Percentiles rank a stretch among this genome's conserved stretches.
Conservation (phyloP, 2,329 filamentous ascomycete genomes). For the Aspergillus pseudoterreus region DNA sequence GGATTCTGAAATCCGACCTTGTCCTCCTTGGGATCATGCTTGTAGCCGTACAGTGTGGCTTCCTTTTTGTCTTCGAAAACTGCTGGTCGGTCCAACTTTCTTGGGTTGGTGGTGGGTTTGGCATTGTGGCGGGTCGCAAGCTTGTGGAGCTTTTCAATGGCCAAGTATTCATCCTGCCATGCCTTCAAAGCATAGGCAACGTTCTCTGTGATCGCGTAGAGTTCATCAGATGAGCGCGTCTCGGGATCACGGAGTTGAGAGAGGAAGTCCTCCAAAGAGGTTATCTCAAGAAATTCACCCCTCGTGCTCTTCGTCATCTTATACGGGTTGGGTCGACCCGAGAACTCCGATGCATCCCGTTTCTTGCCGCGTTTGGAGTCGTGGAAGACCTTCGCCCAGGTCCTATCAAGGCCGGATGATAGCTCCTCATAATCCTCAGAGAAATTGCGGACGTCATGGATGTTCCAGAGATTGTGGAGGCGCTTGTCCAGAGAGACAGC, state of each 20-base stretch:
- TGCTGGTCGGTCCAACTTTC: slow-evolving; percentile 48
- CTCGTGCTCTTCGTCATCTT: slow-evolving; percentile 23
- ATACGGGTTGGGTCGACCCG: slow-evolving; percentile 32
- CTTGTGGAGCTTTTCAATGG: slow-evolving; percentile 49
- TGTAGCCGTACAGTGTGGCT: slow-evolving; percentile 58
- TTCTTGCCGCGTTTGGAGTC: slow-evolving; percentile 28
- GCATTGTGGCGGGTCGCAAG: slow-evolving; percentile 45
- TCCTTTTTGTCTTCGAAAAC: slow-evolving; percentile 60
- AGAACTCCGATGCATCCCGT: slow-evolving; percentile 22
- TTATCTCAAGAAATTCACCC: slow-evolving; percentile 38
- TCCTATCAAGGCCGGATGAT: slow-evolving; percentile 23
- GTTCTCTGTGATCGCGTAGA: slow-evolving; percentile 55
- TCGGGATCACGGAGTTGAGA: slow-evolving; percentile 35
- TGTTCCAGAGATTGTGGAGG: slow-evolving; percentile 33
- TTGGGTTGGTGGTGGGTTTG: slow-evolving; percentile 48
- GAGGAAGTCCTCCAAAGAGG: slow-evolving; percentile 33
- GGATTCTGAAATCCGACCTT: slow-evolving; percentile 53
- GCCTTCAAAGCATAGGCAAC: slow-evolving; percentile 49
- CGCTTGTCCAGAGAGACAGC: slow-evolving; percentile 27
- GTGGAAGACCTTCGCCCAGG: slow-evolving; percentile 32
- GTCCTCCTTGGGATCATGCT: slow-evolving; percentile 48
- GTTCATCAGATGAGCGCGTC: slow-evolving; percentile 47
- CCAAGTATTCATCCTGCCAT: slow-evolving; percentile 59
- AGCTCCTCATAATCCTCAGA: slow-evolving; percentile 32
- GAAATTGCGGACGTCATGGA: slow-evolving; percentile 34